Evolutionary conservation across 2,329 filamentous ascomycete genomes (phyloP).

Genomic region (Gnomoniopsis smithogilvyi): DNA sequence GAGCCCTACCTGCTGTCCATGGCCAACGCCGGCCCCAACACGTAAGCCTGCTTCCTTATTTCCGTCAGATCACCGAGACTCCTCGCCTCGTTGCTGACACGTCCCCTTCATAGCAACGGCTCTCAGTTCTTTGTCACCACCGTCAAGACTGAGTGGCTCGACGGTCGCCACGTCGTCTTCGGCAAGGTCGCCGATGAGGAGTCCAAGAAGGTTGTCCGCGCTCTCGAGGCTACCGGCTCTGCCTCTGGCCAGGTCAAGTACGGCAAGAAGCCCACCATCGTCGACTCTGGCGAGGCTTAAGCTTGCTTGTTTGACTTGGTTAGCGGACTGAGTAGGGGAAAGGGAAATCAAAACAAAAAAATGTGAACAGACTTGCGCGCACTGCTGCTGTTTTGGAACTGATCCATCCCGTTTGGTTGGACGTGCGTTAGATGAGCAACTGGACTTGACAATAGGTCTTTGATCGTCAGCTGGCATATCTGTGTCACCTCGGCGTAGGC

Average conservation of each 20-base stretch:
- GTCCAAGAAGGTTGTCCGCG: slow-evolving; percentile 53
- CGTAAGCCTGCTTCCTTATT: slow-evolving; percentile 45
- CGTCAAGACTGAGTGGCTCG: slow-evolving; percentile 80
- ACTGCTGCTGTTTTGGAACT: neutral
- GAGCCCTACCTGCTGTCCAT: slow-evolving; percentile 82
- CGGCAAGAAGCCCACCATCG: slow-evolving; percentile 56
- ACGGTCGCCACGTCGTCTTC: slow-evolving; percentile 82
- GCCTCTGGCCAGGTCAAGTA: slow-evolving; percentile 53
- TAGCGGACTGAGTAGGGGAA: neutral
- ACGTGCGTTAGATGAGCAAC: slow-evolving; percentile 4
- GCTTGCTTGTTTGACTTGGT: slow-evolving; percentile 6
- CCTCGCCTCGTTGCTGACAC: neutral
- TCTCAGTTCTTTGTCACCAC: slow-evolving; percentile 99
- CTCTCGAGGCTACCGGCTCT: slow-evolving; percentile 59
- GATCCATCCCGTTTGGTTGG: neutral
- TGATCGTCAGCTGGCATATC: slow-evolving; percentile 2
- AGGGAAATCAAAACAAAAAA: neutral
- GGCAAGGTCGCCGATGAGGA: slow-evolving; percentile 62
- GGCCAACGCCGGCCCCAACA: slow-evolving; percentile 95
- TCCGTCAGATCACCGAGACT: no score
- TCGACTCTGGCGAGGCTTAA: slow-evolving; percentile 49
- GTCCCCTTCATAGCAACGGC: slow-evolving; percentile 70
- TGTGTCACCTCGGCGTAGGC: slow-evolving; percentile 4
- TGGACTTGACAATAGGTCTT: slow-evolving; percentile 4
- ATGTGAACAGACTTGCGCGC: neutral